A percentile compares a stretch with the other conserved stretches of the same genome.
phyloP scores from a whole-genome alignment of 345 rosid species.

The Gossypium anomalum region DNA sequence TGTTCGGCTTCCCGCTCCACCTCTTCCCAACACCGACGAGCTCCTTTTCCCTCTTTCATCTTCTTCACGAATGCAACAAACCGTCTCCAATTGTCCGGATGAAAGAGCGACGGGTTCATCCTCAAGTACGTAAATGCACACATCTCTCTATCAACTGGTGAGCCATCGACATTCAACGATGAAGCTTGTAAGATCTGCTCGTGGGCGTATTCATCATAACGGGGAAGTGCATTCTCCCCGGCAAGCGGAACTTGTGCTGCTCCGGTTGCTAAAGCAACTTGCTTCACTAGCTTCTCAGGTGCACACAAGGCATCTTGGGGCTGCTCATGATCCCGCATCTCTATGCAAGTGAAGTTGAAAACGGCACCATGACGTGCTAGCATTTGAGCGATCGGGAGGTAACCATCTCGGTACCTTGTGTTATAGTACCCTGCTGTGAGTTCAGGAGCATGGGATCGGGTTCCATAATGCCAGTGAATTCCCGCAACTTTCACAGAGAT shows the following conservation, averaged over 20 bases:
- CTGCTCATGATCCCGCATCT: conserved; percentile 96
- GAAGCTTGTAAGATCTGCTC: conserved; percentile 74
- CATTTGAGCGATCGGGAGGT: conserved; percentile 91
- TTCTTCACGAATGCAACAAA: conserved; percentile 90
- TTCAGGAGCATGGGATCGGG: conserved; percentile 91
- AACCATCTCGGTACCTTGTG: conserved; percentile 83
- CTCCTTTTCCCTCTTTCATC: conserved; percentile 77
- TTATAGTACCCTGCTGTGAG: conserved; percentile 97
- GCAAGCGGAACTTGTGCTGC: conserved; percentile 74
- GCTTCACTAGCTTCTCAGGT: conserved; percentile 91
- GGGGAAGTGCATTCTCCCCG: conserved; percentile 87
- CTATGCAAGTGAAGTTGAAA: conserved; percentile 94
- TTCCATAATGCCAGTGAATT: conserved; percentile 98
- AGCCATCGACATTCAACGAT: conserved; percentile 43
- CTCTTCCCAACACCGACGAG: conserved; percentile 58
- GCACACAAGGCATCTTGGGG: conserved; percentile 92
- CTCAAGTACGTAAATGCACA: conserved; percentile 96
- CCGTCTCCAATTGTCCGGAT: conserved; percentile 73
- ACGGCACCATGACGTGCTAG: conserved; percentile 78
- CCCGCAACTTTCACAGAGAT: conserved; percentile 91
- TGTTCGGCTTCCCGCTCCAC: conserved; percentile 92
- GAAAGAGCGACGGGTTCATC: conserved; percentile 79
- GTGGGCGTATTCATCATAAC: conserved; percentile 68
- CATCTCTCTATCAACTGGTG: conserved; percentile 49
- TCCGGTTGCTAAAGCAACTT: conserved; percentile 71